Percentiles rank a stretch among this genome's conserved stretches.
Evolutionary conservation across 2,329 filamentous ascomycete genomes (phyloP).

Genomic region (Lasiodiplodia gonubiensis): DNA sequence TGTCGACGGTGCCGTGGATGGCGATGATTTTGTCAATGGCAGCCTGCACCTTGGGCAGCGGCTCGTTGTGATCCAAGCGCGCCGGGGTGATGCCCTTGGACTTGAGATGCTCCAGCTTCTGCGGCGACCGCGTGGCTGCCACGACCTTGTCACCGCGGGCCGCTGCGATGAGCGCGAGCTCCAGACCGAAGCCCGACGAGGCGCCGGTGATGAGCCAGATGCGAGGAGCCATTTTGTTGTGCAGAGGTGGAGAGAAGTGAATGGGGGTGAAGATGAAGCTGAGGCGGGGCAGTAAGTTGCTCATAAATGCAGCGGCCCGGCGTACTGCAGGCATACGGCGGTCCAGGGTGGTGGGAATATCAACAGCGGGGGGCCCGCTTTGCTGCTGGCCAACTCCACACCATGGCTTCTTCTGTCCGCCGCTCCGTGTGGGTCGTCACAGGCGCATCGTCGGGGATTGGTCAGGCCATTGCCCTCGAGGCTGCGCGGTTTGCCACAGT

Average conservation of each 20-base stretch:
- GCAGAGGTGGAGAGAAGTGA: background rate
- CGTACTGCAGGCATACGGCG: background rate
- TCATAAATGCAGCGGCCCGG: background rate
- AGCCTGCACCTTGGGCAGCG: conserved; percentile 34
- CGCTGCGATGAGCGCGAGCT: conserved; percentile 30
- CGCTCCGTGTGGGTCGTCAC: conserved; percentile 57
- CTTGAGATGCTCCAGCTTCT: background rate
- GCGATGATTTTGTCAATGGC: conserved; percentile 45
- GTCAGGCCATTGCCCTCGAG: conserved; percentile 51
- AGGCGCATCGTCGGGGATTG: conserved; percentile 56
- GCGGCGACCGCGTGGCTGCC: conserved; percentile 33
- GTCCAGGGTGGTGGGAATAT: background rate
- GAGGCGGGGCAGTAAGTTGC: background rate
- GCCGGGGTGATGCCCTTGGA: background rate
- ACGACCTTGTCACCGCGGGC: conserved; percentile 34
- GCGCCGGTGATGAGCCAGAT: conserved; percentile 38
- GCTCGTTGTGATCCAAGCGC: conserved; percentile 50
- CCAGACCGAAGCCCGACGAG: conserved; percentile 35
- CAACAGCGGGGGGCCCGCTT: background rate
- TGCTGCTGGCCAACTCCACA: background rate
- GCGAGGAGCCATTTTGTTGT: background rate
- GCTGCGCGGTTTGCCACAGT: conserved; percentile 53
- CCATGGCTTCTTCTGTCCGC: background rate
- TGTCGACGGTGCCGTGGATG: conserved; percentile 34
- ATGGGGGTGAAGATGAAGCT: background rate